Evolutionary conservation across 306 rosid genomes (phyloP).

Genomic region (Astragalus glycyphyllos): DNA sequence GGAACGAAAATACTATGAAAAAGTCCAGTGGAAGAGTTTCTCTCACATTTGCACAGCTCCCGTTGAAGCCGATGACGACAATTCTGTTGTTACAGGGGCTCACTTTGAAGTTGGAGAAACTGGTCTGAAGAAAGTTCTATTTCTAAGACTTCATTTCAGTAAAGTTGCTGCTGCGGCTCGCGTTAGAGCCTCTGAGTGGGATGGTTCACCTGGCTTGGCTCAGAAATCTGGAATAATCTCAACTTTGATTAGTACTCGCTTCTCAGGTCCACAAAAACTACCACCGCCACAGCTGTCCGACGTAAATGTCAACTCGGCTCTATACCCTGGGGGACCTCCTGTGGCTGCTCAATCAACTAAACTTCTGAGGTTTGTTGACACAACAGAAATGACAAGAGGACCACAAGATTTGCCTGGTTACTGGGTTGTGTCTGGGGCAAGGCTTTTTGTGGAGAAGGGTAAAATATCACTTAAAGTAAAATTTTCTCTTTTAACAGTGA

Average conservation of each 20-base stretch:
- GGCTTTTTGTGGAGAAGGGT: constrained; percentile 72
- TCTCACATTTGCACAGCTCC: constrained; percentile 93
- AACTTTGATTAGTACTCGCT: constrained; percentile 72
- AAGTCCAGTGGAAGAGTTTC: constrained; percentile 93
- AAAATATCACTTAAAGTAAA: constrained; percentile 82
- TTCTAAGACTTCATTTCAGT: constrained; percentile 68
- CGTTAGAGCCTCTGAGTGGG: constrained; percentile 65
- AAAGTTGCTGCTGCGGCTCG: constrained; percentile 52
- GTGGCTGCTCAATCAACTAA: constrained; percentile 72
- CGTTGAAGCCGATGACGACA: constrained; percentile 65
- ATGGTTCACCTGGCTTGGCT: constrained; percentile 68
- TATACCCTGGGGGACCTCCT: constrained; percentile 89
- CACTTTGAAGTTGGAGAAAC: constrained; percentile 72
- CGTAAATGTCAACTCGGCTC: constrained; percentile 77
- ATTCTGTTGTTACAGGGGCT: constrained; percentile 78
- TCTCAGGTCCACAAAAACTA: constrained; percentile 69
- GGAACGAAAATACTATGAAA: constrained; percentile 77
- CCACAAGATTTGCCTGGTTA: constrained; percentile 91
- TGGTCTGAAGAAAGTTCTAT: constrained; percentile 71
- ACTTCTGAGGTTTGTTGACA: constrained; percentile 83
- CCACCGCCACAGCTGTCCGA: constrained; percentile 73
- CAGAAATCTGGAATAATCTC: constrained; percentile 89
- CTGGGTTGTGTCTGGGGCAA: constrained; percentile 92
- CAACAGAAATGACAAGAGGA: constrained; percentile 93
- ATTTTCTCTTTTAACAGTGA: constrained; percentile 73